phyloP scores from a whole-genome alignment of 2,329 filamentous ascomycete species.

The Cercospora sesami region DNA sequence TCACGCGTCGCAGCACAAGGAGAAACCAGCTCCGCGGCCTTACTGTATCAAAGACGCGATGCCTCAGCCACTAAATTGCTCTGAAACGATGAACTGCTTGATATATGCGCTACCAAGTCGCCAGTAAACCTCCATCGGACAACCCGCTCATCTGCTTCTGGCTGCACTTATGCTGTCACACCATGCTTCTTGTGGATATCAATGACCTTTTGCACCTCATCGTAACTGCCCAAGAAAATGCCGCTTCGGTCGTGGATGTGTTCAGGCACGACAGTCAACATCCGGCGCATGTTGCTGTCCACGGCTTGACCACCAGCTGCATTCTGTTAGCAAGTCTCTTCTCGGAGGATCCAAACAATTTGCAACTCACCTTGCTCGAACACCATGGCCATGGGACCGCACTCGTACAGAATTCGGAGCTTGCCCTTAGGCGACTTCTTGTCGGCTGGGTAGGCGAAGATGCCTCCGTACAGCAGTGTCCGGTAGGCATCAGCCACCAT shows the following conservation, averaged over 20 bases:
- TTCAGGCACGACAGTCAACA: conserved; percentile 86
- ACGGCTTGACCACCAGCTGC: conserved; percentile 87
- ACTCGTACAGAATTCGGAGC: conserved; percentile 95
- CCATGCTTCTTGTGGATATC: conserved; percentile 66
- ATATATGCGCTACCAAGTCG: background rate
- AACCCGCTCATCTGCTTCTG: background rate
- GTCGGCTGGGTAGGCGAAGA: conserved; percentile 96
- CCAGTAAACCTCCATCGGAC: background rate
- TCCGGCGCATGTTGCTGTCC: conserved; percentile 84
- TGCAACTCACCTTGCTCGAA: conserved; percentile 86
- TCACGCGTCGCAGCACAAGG: background rate
- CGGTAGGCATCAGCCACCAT: conserved; percentile 99
- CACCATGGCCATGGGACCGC: conserved; percentile 96
- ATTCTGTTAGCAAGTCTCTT: conserved; percentile 22
- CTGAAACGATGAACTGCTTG: background rate
- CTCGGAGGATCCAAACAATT: background rate
- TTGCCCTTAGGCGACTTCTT: conserved; percentile 99
- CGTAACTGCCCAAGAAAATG: conserved; percentile 92
- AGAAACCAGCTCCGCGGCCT: background rate
- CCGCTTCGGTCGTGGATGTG: conserved; percentile 93
- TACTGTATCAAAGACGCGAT: background rate
- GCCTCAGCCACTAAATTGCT: background rate
- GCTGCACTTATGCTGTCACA: conserved; percentile 24
- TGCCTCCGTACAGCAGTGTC: conserved; percentile 89
- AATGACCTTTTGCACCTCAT: conserved; percentile 96